These are phyloP conservation scores for Candida frijolesensis DNA, from an alignment of 1,139 yeast species.

Conservation along the genomic window DNA sequence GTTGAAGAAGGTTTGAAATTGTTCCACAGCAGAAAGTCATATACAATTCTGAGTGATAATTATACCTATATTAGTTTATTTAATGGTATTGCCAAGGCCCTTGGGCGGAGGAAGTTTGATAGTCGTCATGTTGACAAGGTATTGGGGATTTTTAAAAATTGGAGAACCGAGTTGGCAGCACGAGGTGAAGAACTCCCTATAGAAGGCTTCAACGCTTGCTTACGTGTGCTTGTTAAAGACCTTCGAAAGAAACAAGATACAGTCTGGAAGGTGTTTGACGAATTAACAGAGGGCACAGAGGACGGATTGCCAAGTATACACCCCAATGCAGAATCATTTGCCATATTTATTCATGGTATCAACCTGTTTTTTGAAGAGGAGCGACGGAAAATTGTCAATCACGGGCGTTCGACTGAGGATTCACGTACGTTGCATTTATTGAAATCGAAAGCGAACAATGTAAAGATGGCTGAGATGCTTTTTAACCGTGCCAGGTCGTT, in stretches of 20 bases:
- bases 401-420: constrained; percentile 19
- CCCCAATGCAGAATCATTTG: constrained; percentile 42
- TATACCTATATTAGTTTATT: constrained; percentile 59
- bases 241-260: constrained; percentile 31
- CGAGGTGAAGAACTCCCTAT: constrained; percentile 19
- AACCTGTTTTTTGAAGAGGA: constrained; percentile 25
- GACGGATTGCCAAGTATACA: constrained; percentile 18
- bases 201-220: constrained; percentile 42
- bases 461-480: constrained; percentile 31
- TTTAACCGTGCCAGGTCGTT: constrained; percentile 28
- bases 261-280: constrained; percentile 46
- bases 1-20: constrained; percentile 49
- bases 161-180: constrained; percentile 14
- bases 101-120: constrained; percentile 37
- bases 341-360: constrained; percentile 43
- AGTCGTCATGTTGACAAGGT: constrained; percentile 24
- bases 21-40: constrained; percentile 57
- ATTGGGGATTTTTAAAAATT: constrained; percentile 24
- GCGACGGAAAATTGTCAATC: constrained; percentile 20
- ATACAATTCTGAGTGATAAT: constrained; percentile 57
- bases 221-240: constrained; percentile 38
- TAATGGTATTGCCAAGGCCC: constrained; percentile 52
- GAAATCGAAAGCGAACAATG: constrained; percentile 31
- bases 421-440: constrained; percentile 27
- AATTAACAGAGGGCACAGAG: constrained; percentile 23